Evolutionary conservation across 108 stramenopile species (phyloP).

Genomic region (Skeletonema costatum): DNA sequence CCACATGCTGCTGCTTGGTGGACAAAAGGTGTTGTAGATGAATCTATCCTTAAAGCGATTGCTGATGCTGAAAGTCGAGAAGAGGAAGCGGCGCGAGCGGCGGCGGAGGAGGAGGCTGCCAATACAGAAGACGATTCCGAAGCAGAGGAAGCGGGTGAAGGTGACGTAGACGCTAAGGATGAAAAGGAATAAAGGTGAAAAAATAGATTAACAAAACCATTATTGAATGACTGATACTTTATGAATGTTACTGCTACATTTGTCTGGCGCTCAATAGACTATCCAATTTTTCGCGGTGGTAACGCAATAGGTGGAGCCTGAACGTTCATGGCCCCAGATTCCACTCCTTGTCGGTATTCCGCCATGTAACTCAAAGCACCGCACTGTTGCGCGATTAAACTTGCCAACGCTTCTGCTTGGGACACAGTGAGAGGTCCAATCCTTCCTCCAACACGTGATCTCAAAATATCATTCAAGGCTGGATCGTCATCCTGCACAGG

Average conservation of each 20-base stretch:
- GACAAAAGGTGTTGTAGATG: constrained; percentile 27
- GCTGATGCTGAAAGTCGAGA: constrained; percentile 17
- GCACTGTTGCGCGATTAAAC: constrained; percentile 79
- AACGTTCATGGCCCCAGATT: constrained; percentile 55
- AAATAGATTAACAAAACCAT: background rate
- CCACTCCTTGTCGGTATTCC: constrained; percentile 68
- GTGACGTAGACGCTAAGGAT: background rate
- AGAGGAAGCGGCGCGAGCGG: constrained; percentile 2
- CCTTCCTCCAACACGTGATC: constrained; percentile 76
- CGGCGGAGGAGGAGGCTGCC: constrained; percentile 13
- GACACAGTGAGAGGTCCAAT: constrained; percentile 82
- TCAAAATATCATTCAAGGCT: constrained; percentile 78
- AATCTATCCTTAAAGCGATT: constrained; percentile 21
- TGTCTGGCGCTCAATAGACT: background rate
- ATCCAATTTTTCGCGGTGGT: constrained; percentile 71
- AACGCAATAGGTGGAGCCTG: constrained; percentile 82
- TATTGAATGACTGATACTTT: background rate
- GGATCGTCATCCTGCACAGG: constrained; percentile 87
- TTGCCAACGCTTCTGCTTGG: constrained; percentile 80
- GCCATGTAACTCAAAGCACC: constrained; percentile 86
- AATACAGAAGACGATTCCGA: constrained; percentile 13
- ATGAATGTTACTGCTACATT: background rate
- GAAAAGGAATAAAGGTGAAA: background rate
- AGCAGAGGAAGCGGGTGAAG: background rate
- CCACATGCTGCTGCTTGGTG: constrained; percentile 45